Base-by-base conservation (phyloP, 805 yeast species). In the Wickerhamomyces bisporus region DNA sequence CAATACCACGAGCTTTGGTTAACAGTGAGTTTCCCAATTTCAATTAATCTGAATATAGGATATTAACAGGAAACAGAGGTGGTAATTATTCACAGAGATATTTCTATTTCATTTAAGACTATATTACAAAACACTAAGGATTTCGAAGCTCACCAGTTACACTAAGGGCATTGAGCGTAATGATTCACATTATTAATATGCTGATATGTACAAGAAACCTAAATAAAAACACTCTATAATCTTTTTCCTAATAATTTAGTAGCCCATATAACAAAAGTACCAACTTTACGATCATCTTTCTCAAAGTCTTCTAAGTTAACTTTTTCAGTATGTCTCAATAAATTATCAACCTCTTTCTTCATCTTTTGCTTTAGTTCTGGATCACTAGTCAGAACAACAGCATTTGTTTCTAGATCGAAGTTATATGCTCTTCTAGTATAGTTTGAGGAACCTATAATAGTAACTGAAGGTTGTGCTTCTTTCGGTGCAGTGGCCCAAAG, bases 401-500 rank as follows among this genome's bases (percentile, higher is more conserved):
- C 94, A 55, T 93, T 91, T 7, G 91, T 73, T 62, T 93, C 98
- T 40, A 93, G 67, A 59, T 93, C 98, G 41, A 82, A 74, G 3
- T 82, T 71, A 53, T 91, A 91, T 0, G 97, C 89, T 43, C 98
- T 70, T 45, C 82, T 76, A 0, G 98, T 93, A 60, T 88, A 93
- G 58, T 93, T 93, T 0, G 97, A 87, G 1, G 96, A 86, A 0
- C 98, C 98, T 35, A 93, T 71, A 6, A 89, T 77, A 0, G 96
- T 86, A 11, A 86, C 62, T 15, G 81, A 70, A 2, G 97, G 96
- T 11, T 56, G 53, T 0, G 49, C 44, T 32, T 77, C 82, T 2
- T 62, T 68, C 0, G 87, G 83, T 11, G 68, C 65, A 8, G 75
- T 68, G 0, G 86, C 62, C 98, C 98, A 93, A 5, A 91, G 64